Evolutionary conservation across 2,329 filamentous ascomycete genomes (phyloP), one percentile per base, ranked within the genome.

Genomic region (Amauroascus verrucosus): DNA sequence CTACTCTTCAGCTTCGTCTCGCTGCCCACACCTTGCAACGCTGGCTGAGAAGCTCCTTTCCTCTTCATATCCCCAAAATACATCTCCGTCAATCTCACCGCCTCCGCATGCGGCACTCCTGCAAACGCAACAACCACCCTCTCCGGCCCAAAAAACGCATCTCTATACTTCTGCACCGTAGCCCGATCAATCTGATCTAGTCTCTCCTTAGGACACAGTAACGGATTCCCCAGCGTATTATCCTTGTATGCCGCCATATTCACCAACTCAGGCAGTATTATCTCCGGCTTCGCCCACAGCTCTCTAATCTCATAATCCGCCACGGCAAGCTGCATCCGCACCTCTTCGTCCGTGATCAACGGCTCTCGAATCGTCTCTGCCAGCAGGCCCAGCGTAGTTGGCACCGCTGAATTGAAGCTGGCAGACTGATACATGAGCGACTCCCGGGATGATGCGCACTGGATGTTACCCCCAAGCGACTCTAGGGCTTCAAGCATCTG

Each of bases 371-470:
- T 94, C 30, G 93, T 97, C 69, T 98, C 93, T 55, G 93, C 91
- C 38, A 98, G 80, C 16, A 98, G 73, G 28, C 78, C 88, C 22
- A 95, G 81, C 11, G 91, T 88, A 7, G 82, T 82, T 6, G 87
- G 84, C 7, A 98, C 89, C 16, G 88, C 85, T 24, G 84, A 85
- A 75, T 98, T 98, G 80, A 98, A 98, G 28, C 90, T 96, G 24
- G 93, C 93, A 1, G 89, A 88, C 71, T 98, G 93, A 75, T 98
- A 98, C 93, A 98, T 98, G 72, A 98, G 81, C 54, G 88, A 88
- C 72, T 98, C 93, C 59, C 93, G 80, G 1, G 89, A 95, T 1
- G 90, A 96, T 9, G 91, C 90, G 72, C 93, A 98, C 72, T 97
- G 90, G 56, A 98, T 91, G 68, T 96, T 96, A 30, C 93, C 93